Evolutionary conservation across 768 basidiomycete species (phyloP).

Genomic region (Gautieria morchelliformis): DNA sequence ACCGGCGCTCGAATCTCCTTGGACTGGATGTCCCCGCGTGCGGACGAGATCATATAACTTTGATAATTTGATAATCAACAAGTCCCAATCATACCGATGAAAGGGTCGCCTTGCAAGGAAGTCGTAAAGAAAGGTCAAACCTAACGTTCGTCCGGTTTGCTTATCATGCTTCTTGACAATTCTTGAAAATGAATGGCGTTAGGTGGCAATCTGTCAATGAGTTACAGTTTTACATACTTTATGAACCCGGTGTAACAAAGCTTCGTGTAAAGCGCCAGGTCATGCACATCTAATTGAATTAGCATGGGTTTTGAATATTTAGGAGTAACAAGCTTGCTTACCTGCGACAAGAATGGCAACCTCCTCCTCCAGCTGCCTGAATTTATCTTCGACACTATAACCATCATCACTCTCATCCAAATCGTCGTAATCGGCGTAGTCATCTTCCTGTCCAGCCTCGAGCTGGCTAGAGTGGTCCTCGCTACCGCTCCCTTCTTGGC

Average conservation of each 20-base stretch:
- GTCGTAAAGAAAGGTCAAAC: conserved; percentile 80
- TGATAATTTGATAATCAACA: conserved; percentile 91
- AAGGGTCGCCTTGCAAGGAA: conserved; percentile 93
- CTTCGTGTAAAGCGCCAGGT: conserved; percentile 88
- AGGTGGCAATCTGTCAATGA: conserved; percentile 5
- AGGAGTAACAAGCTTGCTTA: conserved; percentile 20
- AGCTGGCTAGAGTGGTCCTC: conserved; percentile 3
- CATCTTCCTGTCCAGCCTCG: conserved; percentile 48
- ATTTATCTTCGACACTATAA: conserved; percentile 77
- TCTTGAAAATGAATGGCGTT: background rate
- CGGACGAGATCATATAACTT: conserved; percentile 91
- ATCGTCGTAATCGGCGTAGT: conserved; percentile 60
- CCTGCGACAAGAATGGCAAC: conserved; percentile 85
- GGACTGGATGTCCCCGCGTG: conserved; percentile 88
- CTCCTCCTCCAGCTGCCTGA: conserved; percentile 84
- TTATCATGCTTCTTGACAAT: conserved; percentile 85
- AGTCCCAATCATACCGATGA: conserved; percentile 95
- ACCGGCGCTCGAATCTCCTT: conserved; percentile 90
- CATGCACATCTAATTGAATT: conserved; percentile 52
- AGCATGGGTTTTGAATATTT: background rate
- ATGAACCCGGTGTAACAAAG: conserved; percentile 98
- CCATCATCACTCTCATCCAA: conserved; percentile 35
- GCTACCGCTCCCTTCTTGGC: conserved; percentile 10
- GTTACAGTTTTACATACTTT: conserved; percentile 36
- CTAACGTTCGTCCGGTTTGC: conserved; percentile 78